phyloP scores from a whole-genome alignment of 176 grass and related monocot genomes.

The Coix lacrymajobi region DNA sequence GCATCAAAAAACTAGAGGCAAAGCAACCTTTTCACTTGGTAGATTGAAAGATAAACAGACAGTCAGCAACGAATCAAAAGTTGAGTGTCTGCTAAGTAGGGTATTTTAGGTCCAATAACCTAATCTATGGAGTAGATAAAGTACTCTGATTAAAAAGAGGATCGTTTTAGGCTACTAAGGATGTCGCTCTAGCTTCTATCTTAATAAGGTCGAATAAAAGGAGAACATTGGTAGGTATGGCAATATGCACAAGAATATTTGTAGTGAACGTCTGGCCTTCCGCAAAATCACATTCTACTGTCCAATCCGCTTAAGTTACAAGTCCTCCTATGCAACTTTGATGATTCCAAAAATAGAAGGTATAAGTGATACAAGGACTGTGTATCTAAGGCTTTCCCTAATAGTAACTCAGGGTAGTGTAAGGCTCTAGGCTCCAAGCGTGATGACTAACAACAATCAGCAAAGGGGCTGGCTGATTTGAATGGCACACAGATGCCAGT shows the following conservation, averaged over 20 bases:
- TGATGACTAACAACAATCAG: not conserved
- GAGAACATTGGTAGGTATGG: not conserved
- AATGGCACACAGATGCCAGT: not conserved
- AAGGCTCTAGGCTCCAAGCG: not conserved
- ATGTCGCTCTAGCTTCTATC: not conserved
- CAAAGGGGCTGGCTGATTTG: not conserved
- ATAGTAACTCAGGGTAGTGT: not conserved
- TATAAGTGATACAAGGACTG: not conserved
- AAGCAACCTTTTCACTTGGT: not conserved
- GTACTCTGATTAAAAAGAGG: not conserved
- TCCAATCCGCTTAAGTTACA: not conserved
- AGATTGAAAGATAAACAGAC: conserved; percentile 11
- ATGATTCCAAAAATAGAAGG: not conserved
- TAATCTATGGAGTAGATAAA: conserved; percentile 13
- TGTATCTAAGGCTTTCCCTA: not conserved
- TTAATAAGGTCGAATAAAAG: not conserved
- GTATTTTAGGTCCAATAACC: not conserved
- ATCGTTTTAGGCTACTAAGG: not conserved
- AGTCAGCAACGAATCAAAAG: not conserved
- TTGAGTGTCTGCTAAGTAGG: not conserved
- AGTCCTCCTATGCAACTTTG: not conserved
- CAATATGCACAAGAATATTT: not conserved
- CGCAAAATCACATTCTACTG: not conserved
- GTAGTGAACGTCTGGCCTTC: not conserved
- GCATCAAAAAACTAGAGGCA: conserved; percentile 2